Base-by-base conservation (phyloP, 257 asterid species). In the Buddleja alternifolia region DNA sequence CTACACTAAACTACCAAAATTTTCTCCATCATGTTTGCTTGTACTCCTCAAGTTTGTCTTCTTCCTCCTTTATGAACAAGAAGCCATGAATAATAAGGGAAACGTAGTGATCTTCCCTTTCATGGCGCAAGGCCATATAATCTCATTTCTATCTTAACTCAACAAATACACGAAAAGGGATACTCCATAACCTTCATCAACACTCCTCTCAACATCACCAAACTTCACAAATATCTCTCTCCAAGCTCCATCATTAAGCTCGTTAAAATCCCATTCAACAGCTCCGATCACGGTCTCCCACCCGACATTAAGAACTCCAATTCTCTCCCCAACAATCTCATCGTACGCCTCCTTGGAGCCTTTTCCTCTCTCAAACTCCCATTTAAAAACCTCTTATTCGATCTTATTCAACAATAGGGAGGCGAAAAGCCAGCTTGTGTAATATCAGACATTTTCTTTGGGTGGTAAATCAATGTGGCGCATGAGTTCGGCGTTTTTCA, bases 381-480 rank as follows among this genome's bases (percentile, higher is more conserved):
- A 4, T 80, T 83, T 67, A 73, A 71, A 23, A 34, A 54, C 25
- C 23, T 81, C 21, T 67, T 86, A 9, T 23, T 48, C 17, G 46
- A 70, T 15, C 56, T 86, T 1, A 47, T 71, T 19, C 12, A 44
- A 6, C 51, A 67, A 29, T n/a, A n/a, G n/a, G n/a, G n/a, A n/a
- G 85, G 85, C 5, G 56, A 37, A 8, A 83, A 56, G 75, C 86
- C 89, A 1, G 54, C 82, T 34, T 82, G 88, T 46, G 79, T 88
- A 10, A 54, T 88, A 24, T 75, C 81, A 4, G 95, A 88, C 50
- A 58, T 79, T 51, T 80, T 88, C 72, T 82, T 88, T 20, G 86
- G 78, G 0, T 88, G 90, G 95, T 72, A 84, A 0, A 80, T 84
- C 21, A 78, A 72, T 36, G 90, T 80, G 4, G 78, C 82, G 1